Conservation (phyloP, 805 yeast species). For the Saturnispora saitoi region DNA sequence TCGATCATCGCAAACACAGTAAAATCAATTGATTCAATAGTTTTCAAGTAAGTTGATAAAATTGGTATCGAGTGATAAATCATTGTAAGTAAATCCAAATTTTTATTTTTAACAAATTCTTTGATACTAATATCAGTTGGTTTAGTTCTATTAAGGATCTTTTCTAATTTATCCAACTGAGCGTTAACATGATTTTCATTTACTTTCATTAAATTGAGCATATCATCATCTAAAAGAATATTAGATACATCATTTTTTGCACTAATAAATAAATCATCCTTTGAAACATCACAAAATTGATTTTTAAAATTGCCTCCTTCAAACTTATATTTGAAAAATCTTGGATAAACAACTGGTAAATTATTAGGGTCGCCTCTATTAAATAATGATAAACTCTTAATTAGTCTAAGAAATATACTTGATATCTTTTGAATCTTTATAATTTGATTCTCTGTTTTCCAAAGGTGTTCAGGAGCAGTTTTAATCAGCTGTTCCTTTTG, state of each 20-base stretch:
- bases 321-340: constrained; percentile 56
- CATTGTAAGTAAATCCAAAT: constrained; percentile 43
- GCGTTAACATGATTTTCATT: constrained; percentile 32
- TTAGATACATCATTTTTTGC: constrained; percentile 21
- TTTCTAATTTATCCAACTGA: constrained; percentile 35
- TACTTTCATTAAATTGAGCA: constrained; percentile 31
- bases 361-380: constrained; percentile 14
- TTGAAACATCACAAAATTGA: constrained; percentile 39
- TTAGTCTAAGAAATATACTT: not conserved
- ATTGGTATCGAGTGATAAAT: constrained; percentile 45
- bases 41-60: constrained; percentile 41
- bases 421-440: not conserved
- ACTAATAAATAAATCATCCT: constrained; percentile 27
- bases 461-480: not conserved
- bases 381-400: not conserved
- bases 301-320: constrained; percentile 78
- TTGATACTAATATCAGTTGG: constrained; percentile 19
- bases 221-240: constrained; percentile 42
- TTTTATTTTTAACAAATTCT: constrained; percentile 32
- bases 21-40: constrained; percentile 54
- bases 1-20: constrained; percentile 36
- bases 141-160: constrained; percentile 33
- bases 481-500: not conserved
- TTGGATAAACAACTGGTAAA: constrained; percentile 61
- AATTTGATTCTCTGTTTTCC: constrained; percentile 1